Conservation (phyloP, 2,329 filamentous ascomycete species). For the Metarhizium guizhouense region DNA sequence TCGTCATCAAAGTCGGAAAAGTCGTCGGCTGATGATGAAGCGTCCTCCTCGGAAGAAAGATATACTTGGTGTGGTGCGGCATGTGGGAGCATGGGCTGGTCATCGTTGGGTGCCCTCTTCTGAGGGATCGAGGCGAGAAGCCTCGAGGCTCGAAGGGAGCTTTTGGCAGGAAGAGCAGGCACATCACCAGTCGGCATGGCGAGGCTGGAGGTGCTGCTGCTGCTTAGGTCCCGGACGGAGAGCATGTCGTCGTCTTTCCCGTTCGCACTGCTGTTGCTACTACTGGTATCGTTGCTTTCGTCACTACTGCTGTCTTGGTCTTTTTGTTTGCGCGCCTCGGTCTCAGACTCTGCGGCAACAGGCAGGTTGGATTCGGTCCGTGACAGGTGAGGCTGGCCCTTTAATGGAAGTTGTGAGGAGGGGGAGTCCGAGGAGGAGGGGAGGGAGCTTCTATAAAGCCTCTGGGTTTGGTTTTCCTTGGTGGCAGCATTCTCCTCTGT, state of each 20-base stretch:
- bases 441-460: slow-evolving; percentile 13
- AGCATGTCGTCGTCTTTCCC: slow-evolving; percentile 17
- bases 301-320: slow-evolving; percentile 4
- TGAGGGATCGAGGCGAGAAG: slow-evolving; percentile 23
- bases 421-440: slow-evolving; percentile 6
- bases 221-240: slow-evolving; percentile 14
- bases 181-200: slow-evolving; percentile 12
- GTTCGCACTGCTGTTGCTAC: neutral
- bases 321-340: neutral
- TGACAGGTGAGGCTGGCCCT: slow-evolving; percentile 1
- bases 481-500: slow-evolving; percentile 1
- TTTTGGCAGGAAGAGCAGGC: slow-evolving; percentile 42
- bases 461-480: neutral
- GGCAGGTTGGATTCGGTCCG: neutral
- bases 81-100: slow-evolving; percentile 25
- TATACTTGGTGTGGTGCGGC: slow-evolving; percentile 49
- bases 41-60: slow-evolving; percentile 58
- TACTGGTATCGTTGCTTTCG: neutral
- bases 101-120: slow-evolving; percentile 23
- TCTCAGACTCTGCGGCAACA: neutral
- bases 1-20: slow-evolving; percentile 42
- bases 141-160: slow-evolving; percentile 37
- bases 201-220: slow-evolving; percentile 8
- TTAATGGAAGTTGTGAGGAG: slow-evolving; percentile 3
- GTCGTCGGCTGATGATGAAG: slow-evolving; percentile 52